Percentiles rank a stretch among this genome's conserved stretches.
These are phyloP conservation scores for Chlorella sp. DNA, from an alignment of 139 green algal genomes.

Conservation along the genomic window DNA sequence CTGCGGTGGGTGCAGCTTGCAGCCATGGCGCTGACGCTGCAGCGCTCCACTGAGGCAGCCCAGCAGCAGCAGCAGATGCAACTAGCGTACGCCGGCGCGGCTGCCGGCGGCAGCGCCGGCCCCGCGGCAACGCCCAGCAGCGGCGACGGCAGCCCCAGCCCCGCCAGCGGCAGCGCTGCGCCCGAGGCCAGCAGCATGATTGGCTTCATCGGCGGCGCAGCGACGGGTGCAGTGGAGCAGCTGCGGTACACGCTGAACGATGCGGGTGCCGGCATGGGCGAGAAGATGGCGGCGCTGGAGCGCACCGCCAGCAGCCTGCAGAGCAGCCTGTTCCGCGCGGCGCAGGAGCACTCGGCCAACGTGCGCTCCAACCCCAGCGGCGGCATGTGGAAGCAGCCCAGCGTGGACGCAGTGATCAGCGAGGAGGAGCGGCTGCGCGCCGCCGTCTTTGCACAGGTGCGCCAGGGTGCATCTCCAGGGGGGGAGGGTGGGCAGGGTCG, in stretches of 20 bases:
- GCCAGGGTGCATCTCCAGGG: too few species aligned
- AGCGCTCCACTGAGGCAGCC: not conserved
- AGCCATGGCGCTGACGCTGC: not conserved
- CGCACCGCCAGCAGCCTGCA: slow-evolving; percentile 10
- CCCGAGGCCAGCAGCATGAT: not conserved
- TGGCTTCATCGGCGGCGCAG: slow-evolving; percentile 26
- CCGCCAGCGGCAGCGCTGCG: not conserved
- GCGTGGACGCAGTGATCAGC: slow-evolving; percentile 1
- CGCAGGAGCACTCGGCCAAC: slow-evolving; percentile 13
- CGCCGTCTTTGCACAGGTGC: slow-evolving; percentile 43
- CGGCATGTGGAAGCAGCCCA: slow-evolving; percentile 33
- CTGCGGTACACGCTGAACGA: slow-evolving; percentile 45
- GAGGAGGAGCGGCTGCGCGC: slow-evolving; percentile 41
- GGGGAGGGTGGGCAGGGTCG: too few species aligned
- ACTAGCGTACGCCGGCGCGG: not conserved
- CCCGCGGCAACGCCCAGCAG: not conserved
- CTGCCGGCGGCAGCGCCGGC: too few species aligned
- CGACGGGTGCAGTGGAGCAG: slow-evolving; percentile 34
- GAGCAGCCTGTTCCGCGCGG: slow-evolving; percentile 30
- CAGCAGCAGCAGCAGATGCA: slow-evolving; percentile 8
- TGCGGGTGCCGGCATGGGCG: slow-evolving; percentile 5
- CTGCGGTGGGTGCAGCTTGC: slow-evolving; percentile 18
- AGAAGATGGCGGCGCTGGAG: slow-evolving; percentile 34
- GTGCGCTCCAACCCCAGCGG: slow-evolving; percentile 29
- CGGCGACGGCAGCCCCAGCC: not conserved